phyloP scores from a whole-genome alignment of 2,329 filamentous ascomycete species.

The Chaetomiaceae sp. region DNA sequence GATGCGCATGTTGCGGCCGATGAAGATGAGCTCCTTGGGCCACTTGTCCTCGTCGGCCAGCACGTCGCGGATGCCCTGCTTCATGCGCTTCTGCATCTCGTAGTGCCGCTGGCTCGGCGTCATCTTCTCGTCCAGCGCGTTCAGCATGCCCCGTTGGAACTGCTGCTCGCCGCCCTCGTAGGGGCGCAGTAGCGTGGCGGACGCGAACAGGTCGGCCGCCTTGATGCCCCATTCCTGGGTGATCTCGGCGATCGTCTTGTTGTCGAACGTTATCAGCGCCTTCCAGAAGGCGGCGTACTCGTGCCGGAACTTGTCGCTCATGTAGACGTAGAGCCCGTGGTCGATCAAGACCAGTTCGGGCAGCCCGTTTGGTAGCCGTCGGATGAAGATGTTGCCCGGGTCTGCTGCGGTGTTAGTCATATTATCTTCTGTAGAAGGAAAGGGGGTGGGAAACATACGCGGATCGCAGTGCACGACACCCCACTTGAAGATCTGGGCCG shows the following conservation, averaged over 20 bases:
- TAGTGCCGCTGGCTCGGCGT: conserved; percentile 70
- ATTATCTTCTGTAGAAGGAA: background rate
- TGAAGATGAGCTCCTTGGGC: conserved; percentile 88
- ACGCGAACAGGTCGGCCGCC: conserved; percentile 86
- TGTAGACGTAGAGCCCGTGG: conserved; percentile 92
- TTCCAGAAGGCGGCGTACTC: conserved; percentile 94
- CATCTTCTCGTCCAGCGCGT: conserved; percentile 57
- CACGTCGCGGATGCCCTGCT: conserved; percentile 62
- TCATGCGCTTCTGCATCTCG: conserved; percentile 83
- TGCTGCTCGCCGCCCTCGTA: conserved; percentile 79
- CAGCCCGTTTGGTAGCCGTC: conserved; percentile 73
- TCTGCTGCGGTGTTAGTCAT: conserved; percentile 35
- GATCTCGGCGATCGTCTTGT: conserved; percentile 67
- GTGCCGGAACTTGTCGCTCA: conserved; percentile 76
- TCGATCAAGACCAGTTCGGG: conserved; percentile 94
- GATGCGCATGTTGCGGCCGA: conserved; percentile 86
- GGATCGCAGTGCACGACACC: conserved; percentile 94
- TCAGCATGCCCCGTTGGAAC: conserved; percentile 61
- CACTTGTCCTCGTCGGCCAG: conserved; percentile 82
- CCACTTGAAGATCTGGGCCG: conserved; percentile 98
- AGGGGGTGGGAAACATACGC: conserved; percentile 32
- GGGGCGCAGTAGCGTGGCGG: conserved; percentile 81
- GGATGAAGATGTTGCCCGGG: conserved; percentile 94
- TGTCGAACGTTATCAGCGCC: conserved; percentile 88
- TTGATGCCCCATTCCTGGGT: conserved; percentile 81